These are phyloP conservation scores for Musa balbisiana DNA, from an alignment of 202 grass and related monocot genomes.

Conservation along the genomic window DNA sequence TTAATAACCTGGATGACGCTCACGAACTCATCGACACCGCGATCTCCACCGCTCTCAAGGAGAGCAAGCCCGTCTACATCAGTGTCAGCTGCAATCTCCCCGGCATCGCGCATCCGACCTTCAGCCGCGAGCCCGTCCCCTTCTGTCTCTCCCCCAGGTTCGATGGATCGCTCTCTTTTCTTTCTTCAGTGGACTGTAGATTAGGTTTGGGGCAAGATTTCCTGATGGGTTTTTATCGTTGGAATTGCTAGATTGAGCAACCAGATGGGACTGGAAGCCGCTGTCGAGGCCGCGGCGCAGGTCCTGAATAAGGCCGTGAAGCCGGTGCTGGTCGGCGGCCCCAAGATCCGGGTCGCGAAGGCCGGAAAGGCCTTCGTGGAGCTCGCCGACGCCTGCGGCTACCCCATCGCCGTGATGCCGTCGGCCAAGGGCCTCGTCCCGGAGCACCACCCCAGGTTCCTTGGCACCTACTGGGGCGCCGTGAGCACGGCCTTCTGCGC, in stretches of 20 bases:
- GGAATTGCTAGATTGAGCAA: slow-evolving; percentile 1
- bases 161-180: background rate
- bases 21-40: slow-evolving; percentile 5
- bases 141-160: background rate
- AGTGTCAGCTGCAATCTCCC: background rate
- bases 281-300: background rate
- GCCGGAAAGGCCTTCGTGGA: background rate
- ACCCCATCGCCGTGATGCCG: background rate
- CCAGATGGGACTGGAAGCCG: background rate
- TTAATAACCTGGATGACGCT: slow-evolving; percentile 6
- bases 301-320: slow-evolving; percentile 9
- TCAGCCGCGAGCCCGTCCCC: background rate
- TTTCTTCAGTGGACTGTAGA: background rate
- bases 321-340: background rate
- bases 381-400: background rate
- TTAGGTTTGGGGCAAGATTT: background rate
- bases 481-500: slow-evolving; percentile 5
- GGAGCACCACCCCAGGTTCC: background rate
- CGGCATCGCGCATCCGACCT: background rate
- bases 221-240: background rate
- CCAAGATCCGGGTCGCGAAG: background rate
- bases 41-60: slow-evolving; percentile 2
- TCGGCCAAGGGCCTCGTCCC: background rate
- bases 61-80: slow-evolving; percentile 3
- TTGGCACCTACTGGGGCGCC: background rate